Conservation (phyloP, 352 stramenopile genomes). For the Nothophytophthora sp. region DNA sequence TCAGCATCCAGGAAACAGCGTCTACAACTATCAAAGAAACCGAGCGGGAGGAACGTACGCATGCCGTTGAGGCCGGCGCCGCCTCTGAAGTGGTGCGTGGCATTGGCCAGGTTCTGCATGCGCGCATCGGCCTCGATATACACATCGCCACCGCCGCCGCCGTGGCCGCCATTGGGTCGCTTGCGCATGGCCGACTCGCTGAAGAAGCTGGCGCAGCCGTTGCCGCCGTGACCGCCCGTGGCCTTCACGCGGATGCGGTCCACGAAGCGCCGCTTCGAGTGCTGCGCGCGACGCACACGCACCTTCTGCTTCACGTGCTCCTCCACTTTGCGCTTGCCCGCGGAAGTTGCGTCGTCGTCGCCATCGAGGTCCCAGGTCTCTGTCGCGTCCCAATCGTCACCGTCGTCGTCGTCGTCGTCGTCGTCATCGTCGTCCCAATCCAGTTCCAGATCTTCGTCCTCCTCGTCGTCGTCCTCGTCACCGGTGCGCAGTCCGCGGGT, state of each 20-base stretch:
- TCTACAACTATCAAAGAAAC: not conserved
- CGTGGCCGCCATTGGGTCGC: conserved; percentile 84
- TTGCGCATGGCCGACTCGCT: conserved; percentile 77
- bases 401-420: conserved; percentile 24
- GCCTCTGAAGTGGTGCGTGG: conserved; percentile 85
- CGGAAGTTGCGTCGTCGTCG: conserved; percentile 22
- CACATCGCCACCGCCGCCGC: conserved; percentile 81
- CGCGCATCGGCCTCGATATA: conserved; percentile 70
- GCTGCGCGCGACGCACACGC: conserved; percentile 75
- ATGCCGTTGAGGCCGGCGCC: conserved; percentile 81
- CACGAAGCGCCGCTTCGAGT: conserved; percentile 90
- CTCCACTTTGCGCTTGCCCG: conserved; percentile 49
- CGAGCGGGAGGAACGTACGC: conserved; percentile 49
- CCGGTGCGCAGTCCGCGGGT: too few relatives aligned
- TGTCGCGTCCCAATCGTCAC: too few relatives aligned
- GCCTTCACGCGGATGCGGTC: conserved; percentile 90
- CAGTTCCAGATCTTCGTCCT: conserved; percentile 41
- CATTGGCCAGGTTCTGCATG: conserved; percentile 84
- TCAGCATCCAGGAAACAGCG: not conserved
- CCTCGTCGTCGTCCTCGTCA: conserved; percentile 37
- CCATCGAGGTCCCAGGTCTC: conserved; percentile 34
- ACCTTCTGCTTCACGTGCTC: conserved; percentile 90
- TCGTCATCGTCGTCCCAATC: conserved; percentile 46
- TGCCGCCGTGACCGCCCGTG: conserved; percentile 86
- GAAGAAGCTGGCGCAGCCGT: conserved; percentile 89